A percentile compares a stretch with the other conserved stretches of the same genome.
Conservation (phyloP, 352 stramenopile genomes). For the Phytophthora podocarpi region DNA sequence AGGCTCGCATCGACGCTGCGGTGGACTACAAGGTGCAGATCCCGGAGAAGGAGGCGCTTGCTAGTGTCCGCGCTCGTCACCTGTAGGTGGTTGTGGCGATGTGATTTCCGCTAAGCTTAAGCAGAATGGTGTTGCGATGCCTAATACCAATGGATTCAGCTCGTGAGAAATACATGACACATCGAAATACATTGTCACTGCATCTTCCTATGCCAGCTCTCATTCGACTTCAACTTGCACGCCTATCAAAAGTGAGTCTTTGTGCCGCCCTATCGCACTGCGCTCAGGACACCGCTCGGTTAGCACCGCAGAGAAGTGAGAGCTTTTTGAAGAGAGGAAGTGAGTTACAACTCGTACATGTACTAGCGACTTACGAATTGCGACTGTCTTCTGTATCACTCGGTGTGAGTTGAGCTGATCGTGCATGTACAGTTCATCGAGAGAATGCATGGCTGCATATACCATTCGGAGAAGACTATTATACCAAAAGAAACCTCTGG, state of each 20-base stretch:
- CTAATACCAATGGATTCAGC: too few relatives aligned
- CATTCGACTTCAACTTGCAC: conserved; percentile 13
- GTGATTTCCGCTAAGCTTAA: neutral
- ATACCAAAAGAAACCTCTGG: too few relatives aligned
- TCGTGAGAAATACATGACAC: too few relatives aligned
- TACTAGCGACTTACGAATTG: conserved; percentile 5
- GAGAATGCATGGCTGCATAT: too few relatives aligned
- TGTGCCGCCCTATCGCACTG: conserved; percentile 1
- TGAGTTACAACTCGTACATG: too few relatives aligned
- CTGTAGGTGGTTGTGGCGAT: conserved; percentile 23
- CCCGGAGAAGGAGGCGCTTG: conserved; percentile 25
- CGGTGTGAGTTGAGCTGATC: neutral
- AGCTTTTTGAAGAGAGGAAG: conserved; percentile 9
- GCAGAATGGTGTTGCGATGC: too few relatives aligned
- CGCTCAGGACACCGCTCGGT: too few relatives aligned
- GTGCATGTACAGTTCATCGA: too few relatives aligned
- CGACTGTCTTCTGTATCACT: conserved; percentile 8
- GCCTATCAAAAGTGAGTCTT: neutral
- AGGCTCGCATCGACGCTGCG: conserved; percentile 57
- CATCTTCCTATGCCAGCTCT: neutral
- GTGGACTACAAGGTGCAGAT: conserved; percentile 37
- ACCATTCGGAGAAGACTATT: too few relatives aligned
- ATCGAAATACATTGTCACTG: too few relatives aligned
- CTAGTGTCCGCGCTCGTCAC: conserved; percentile 18
- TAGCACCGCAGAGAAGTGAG: neutral